Percentiles rank a stretch among this genome's conserved stretches.
phyloP scores from a whole-genome alignment of 257 asterid genomes.

The Solanum ossicruentum region DNA sequence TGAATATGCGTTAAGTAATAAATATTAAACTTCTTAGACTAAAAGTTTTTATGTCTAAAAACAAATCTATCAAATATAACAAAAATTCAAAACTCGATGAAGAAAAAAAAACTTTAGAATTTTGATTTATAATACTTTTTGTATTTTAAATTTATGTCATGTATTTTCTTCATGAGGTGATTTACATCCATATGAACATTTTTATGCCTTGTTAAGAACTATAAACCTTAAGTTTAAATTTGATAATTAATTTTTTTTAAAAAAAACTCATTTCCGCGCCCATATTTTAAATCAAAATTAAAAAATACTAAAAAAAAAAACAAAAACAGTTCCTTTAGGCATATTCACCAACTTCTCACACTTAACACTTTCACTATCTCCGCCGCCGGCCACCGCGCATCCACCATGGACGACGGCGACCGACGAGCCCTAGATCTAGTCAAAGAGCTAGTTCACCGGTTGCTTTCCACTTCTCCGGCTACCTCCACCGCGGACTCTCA shows the following conservation, averaged over 20 bases:
- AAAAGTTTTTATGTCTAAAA: rapidly evolving
- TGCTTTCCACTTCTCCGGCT: constrained; percentile 24
- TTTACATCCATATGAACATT: too few relatives aligned
- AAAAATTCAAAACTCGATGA: not conserved
- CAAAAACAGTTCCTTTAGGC: not conserved
- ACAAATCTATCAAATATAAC: not conserved
- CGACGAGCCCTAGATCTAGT: constrained; percentile 67
- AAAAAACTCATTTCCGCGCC: constrained; percentile 18
- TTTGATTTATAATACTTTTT: not conserved
- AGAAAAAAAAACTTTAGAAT: not conserved
- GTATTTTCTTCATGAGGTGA: too few relatives aligned
- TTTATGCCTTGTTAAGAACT: too few relatives aligned
- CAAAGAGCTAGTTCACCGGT: constrained; percentile 80
- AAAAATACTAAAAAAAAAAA: too few relatives aligned
- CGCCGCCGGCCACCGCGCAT: not conserved
- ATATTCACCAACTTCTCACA: not conserved
- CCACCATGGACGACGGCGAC: constrained; percentile 50
- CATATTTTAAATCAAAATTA: constrained; percentile 20
- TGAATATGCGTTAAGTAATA: too few relatives aligned
- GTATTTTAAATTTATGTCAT: too few relatives aligned
- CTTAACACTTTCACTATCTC: not conserved
- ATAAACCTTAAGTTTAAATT: too few relatives aligned
- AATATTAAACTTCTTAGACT: too few relatives aligned
- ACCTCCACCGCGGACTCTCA: not conserved
- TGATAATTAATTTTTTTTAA: too few relatives aligned